Evolutionary conservation across 202 grass and related monocot species (phyloP), one percentile per base, ranked within the genome.

Genomic region (Panicum hallii): DNA sequence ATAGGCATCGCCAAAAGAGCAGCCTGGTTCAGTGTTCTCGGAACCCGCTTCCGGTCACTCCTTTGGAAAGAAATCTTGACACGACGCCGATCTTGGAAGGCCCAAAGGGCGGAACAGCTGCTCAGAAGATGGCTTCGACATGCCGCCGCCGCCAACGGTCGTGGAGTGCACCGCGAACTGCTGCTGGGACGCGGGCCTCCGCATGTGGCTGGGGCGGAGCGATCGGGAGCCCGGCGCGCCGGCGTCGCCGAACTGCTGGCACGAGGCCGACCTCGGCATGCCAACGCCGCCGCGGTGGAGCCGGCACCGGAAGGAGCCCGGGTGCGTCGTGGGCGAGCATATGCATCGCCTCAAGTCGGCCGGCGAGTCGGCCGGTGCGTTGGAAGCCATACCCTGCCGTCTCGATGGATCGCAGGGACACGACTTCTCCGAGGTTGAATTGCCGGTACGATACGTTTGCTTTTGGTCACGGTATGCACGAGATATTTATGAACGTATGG

Each of bases 311-410:
- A 95, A 93, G 46, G 88, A 93, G 2, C 86, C 66, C 14, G 75
- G 82, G 43, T 97, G 94, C 1, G 89, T 86, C 53, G 94, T 91
- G 38, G 91, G 87, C 50, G 91, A 89, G 88, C 91, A 96, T 36
- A 96, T 85, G 81, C 94, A 96, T 30, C 30, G 84, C 40, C 78
- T 67, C 79, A 4, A 57, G 26, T 28, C 58, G 5, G 11, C 55
- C n/a, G 26, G 26, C 26, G 26, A 26, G 44, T 75, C 78, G 7
- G 19, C 40, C 28, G 62, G 40, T 44, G 40, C 5, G 22, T 78
- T 66, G 67, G 67, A 84, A 50, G 81, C 67, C 87, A 79, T 79
- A 6, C 54, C 7, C 10, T 15, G 13, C n/a, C 43, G n/a, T 23
- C n/a, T 28, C 22, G 44, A 22, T 20, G 74, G 3, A 44, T 78